Percentiles rank a stretch among this genome's conserved stretches.
These are phyloP conservation scores for Aspergillus steynii DNA, from an alignment of 495 filamentous ascomycete species.

Conservation along the genomic window DNA sequence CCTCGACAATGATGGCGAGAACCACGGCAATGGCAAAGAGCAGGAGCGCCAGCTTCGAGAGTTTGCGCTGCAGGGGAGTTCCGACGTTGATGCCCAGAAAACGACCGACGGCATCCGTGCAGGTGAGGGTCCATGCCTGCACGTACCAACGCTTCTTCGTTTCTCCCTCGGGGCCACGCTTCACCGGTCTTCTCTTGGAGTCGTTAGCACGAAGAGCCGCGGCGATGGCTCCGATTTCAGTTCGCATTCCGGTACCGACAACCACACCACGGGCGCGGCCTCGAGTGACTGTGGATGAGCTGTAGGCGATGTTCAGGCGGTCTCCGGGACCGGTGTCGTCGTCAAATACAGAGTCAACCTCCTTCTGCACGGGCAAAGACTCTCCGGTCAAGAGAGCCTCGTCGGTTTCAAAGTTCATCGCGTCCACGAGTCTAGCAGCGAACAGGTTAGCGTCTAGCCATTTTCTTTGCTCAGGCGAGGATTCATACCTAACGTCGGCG, in stretches of 20 bases:
- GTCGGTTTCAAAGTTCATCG: constrained; percentile 71
- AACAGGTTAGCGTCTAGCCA: constrained; percentile 7
- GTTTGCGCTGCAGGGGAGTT: constrained; percentile 66
- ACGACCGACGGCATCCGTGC: constrained; percentile 62
- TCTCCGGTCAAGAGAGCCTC: constrained; percentile 78
- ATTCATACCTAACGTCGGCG: constrained; percentile 59
- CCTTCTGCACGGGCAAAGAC: constrained; percentile 69
- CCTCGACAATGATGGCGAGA: constrained; percentile 69
- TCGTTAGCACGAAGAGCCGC: constrained; percentile 54
- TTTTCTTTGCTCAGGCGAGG: background rate
- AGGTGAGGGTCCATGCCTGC: constrained; percentile 66
- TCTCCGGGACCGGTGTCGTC: constrained; percentile 63
- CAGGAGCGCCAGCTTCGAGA: constrained; percentile 68
- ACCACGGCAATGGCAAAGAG: constrained; percentile 70
- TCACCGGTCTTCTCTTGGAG: constrained; percentile 50
- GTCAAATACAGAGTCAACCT: constrained; percentile 43
- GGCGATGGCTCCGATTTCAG: constrained; percentile 72
- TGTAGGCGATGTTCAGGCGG: constrained; percentile 69
- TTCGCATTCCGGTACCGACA: constrained; percentile 70
- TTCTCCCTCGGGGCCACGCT: constrained; percentile 56
- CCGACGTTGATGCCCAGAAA: constrained; percentile 73
- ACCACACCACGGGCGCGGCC: constrained; percentile 69
- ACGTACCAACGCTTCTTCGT: constrained; percentile 66
- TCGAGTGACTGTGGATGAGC: constrained; percentile 70
- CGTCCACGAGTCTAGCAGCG: constrained; percentile 53